phyloP scores from a whole-genome alignment of 805 yeast species.

The Blastobotrys terrestris region DNA sequence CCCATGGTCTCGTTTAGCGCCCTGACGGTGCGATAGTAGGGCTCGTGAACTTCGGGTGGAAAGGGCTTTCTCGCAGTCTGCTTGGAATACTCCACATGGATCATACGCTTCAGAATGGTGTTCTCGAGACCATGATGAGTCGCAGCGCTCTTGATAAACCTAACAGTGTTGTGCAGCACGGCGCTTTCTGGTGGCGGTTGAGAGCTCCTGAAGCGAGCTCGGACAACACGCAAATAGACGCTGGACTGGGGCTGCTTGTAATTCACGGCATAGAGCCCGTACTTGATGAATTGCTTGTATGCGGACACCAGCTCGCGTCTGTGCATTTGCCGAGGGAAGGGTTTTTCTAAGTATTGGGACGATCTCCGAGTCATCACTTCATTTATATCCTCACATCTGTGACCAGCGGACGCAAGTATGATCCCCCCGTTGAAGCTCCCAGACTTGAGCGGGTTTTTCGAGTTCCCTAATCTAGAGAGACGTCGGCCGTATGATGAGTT shows the following conservation, averaged over 20 bases:
- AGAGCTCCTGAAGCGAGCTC: not conserved
- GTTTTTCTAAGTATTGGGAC: not conserved
- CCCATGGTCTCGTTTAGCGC: constrained; percentile 28
- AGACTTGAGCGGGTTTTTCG: not conserved
- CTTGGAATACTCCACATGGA: constrained; percentile 1
- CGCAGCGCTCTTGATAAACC: not conserved
- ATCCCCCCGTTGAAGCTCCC: not conserved
- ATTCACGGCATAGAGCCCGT: constrained; percentile 1
- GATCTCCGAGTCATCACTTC: not conserved
- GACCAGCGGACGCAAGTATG: not conserved
- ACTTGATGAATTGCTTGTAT: not conserved
- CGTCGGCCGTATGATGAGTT: not conserved
- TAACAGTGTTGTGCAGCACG: not conserved
- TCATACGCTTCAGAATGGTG: not conserved
- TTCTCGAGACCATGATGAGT: not conserved
- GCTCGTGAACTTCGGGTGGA: constrained; percentile 32
- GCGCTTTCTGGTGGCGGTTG: not conserved
- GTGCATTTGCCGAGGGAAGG: not conserved
- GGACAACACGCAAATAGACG: not conserved
- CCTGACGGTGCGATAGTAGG: constrained; percentile 11
- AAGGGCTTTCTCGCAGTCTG: not conserved
- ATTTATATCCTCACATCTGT: not conserved
- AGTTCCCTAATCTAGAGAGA: not conserved
- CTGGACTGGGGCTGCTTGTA: not conserved
- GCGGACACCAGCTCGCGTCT: not conserved